phyloP scores from a whole-genome alignment of 2,329 filamentous ascomycete genomes.

The Fusarium nematophilum region DNA sequence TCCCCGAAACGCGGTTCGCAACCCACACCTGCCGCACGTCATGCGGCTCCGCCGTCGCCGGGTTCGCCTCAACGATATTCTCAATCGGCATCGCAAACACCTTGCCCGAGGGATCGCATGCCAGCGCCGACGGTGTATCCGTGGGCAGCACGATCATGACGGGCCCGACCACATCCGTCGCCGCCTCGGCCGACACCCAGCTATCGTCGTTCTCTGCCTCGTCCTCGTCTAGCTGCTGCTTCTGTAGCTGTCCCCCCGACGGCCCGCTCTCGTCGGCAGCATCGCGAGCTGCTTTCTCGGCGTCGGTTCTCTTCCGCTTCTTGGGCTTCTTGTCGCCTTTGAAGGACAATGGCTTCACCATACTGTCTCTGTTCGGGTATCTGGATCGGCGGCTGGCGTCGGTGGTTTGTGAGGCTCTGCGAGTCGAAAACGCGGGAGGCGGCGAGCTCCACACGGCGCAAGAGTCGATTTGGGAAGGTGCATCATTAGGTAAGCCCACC shows the following conservation, averaged over 20 bases:
- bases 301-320: conserved; percentile 82
- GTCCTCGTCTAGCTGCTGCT: conserved; percentile 40
- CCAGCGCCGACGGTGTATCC: conserved; percentile 77
- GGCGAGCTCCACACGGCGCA: conserved; percentile 48
- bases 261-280: conserved; percentile 17
- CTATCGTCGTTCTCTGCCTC: conserved; percentile 76
- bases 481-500: conserved; percentile 41
- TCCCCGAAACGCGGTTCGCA: conserved; percentile 84
- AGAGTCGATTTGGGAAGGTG: conserved; percentile 25
- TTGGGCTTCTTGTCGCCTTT: conserved; percentile 97
- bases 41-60: conserved; percentile 90
- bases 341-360: conserved; percentile 92
- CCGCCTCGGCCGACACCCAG: conserved; percentile 87
- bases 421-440: conserved; percentile 39
- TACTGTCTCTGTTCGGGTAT: conserved; percentile 48
- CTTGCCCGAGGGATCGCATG: conserved; percentile 87
- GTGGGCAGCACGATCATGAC: conserved; percentile 85
- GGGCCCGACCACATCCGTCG: conserved; percentile 82
- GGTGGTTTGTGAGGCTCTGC: conserved; percentile 15
- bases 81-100: conserved; percentile 86
- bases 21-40: conserved; percentile 97
- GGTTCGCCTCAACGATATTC: conserved; percentile 87
- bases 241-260: conserved; percentile 34
- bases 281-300: conserved; percentile 57
- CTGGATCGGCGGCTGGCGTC: conserved; percentile 9